These are phyloP conservation scores for Euphorbia tirucalli DNA, from an alignment of 345 rosid species.

Conservation along the genomic window DNA sequence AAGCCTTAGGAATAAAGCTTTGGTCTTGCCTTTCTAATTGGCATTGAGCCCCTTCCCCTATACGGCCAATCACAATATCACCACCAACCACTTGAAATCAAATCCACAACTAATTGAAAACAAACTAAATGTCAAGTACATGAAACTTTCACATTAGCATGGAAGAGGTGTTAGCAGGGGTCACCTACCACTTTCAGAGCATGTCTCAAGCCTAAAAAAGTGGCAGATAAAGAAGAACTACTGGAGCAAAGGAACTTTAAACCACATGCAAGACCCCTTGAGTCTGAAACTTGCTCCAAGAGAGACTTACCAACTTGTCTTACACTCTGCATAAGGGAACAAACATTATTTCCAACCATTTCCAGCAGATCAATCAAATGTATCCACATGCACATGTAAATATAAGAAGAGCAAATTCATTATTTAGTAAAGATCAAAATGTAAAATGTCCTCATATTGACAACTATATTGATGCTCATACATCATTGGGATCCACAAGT, in stretches of 20 bases:
- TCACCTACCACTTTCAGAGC: constrained; percentile 67
- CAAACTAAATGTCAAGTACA: neutral
- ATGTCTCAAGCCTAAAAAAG: constrained; percentile 71
- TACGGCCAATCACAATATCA: neutral
- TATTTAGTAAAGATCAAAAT: constrained; percentile 9
- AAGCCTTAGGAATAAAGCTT: neutral
- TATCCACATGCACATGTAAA: neutral
- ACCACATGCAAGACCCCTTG: constrained; percentile 74
- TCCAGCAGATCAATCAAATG: constrained; percentile 13
- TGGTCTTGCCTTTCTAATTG: too few relatives aligned
- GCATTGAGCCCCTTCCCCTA: neutral
- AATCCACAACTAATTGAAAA: neutral
- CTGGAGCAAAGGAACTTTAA: constrained; percentile 84
- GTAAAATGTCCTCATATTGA: neutral
- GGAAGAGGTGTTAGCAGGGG: constrained; percentile 20
- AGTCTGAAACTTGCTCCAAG: constrained; percentile 83
- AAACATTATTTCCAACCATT: constrained; percentile 10
- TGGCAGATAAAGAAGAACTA: constrained; percentile 48
- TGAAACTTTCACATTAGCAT: constrained; percentile 11
- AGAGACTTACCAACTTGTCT: constrained; percentile 84
- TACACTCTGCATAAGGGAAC: constrained; percentile 55
- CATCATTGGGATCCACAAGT: constrained; percentile 92
- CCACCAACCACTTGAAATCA: constrained; percentile 6
- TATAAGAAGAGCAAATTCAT: neutral
- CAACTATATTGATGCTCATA: constrained; percentile 28